Conservation (phyloP, 257 asterid species). For the Parsonsia alboflavescens region DNA sequence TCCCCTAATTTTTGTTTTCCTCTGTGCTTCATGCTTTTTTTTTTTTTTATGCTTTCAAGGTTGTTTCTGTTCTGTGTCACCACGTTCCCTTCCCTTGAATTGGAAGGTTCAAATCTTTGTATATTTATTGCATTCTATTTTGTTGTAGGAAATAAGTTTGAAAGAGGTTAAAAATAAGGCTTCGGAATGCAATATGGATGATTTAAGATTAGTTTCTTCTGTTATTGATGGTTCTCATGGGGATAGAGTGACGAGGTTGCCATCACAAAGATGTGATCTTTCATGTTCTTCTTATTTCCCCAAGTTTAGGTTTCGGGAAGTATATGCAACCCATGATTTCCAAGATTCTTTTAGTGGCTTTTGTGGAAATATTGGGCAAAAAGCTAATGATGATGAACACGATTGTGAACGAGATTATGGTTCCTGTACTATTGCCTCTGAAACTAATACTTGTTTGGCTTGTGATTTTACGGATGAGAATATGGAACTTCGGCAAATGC, state of each 20-base stretch:
- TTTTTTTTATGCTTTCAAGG: neutral
- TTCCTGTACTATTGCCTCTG: neutral
- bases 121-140: neutral
- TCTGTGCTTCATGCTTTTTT: neutral
- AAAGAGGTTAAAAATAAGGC: neutral
- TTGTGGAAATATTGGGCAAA: neutral
- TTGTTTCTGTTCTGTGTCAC: neutral
- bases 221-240: neutral
- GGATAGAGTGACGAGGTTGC: neutral
- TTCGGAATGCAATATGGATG: neutral
- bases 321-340: neutral
- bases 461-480: neutral
- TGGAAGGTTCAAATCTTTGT: neutral
- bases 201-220: neutral
- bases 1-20: neutral
- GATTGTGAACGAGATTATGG: neutral
- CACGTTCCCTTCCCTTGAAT: neutral
- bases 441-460: neutral
- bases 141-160: neutral
- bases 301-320: neutral
- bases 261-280: neutral
- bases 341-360: neutral
- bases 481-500: neutral
- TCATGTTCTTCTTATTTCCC: neutral
- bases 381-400: neutral